phyloP scores from a whole-genome alignment of 371 early-diverging fungal species.

The Syncephalastrum contaminatum region DNA sequence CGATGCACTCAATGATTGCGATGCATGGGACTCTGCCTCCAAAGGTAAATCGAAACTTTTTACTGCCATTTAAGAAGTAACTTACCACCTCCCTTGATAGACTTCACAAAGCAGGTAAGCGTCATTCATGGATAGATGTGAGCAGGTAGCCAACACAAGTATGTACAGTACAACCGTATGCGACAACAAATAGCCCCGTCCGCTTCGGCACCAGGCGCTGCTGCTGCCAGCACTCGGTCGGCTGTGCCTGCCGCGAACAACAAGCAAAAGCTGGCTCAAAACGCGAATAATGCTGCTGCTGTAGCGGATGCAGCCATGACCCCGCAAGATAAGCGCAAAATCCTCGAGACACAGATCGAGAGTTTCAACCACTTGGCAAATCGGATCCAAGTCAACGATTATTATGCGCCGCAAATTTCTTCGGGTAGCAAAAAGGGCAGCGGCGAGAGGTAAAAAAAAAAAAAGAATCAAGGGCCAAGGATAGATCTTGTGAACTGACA shows the following conservation, averaged over 20 bases:
- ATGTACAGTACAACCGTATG: constrained; percentile 76
- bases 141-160: too few species aligned
- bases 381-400: constrained; percentile 61
- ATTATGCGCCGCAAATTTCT: constrained; percentile 38
- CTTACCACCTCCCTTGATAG: constrained; percentile 24
- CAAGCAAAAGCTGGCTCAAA: constrained; percentile 21
- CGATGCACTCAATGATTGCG: constrained; percentile 30
- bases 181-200: constrained; percentile 57
- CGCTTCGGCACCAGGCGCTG: constrained; percentile 20
- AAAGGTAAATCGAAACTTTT: neutral
- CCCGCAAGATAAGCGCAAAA: constrained; percentile 30
- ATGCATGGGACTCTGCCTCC: neutral
- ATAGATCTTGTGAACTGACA: neutral
- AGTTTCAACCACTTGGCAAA: constrained; percentile 59
- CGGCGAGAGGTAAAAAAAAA: constrained; percentile 62
- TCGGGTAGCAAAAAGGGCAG: constrained; percentile 79
- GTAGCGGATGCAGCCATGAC: constrained; percentile 22
- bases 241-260: constrained; percentile 46
- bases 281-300: constrained; percentile 19
- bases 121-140: too few species aligned
- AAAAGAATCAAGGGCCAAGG: neutral
- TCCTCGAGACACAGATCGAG: constrained; percentile 54
- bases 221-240: constrained; percentile 20
- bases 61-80: constrained; percentile 1
- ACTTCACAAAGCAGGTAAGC: constrained; percentile 77